Percentiles rank a stretch among this genome's conserved stretches.
phyloP scores from a whole-genome alignment of 768 basidiomycete species.

The Stropharia rugosoannulata region DNA sequence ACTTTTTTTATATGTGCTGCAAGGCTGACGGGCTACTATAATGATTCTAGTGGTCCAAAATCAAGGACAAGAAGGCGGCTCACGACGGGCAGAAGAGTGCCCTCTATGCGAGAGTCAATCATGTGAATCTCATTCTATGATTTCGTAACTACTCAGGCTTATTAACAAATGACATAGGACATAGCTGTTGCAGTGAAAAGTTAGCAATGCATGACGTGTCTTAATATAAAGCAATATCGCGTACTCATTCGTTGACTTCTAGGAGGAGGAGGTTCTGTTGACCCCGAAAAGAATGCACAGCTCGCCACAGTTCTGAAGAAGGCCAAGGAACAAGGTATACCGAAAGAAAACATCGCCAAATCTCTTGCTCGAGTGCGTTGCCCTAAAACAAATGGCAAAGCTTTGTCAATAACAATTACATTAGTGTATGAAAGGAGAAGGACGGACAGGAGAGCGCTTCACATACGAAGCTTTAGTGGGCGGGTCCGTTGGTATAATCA shows the following conservation, averaged over 20 bases:
- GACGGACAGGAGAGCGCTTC: slow-evolving; percentile 43
- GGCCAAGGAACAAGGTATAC: slow-evolving; percentile 57
- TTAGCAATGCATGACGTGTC: slow-evolving; percentile 25
- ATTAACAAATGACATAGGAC: slow-evolving; percentile 40
- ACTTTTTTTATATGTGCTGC: neutral
- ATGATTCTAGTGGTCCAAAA: slow-evolving; percentile 66
- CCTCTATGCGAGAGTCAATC: slow-evolving; percentile 52
- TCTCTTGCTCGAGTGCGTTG: slow-evolving; percentile 51
- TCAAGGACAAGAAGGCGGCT: slow-evolving; percentile 68
- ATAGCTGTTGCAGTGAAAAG: slow-evolving; percentile 60
- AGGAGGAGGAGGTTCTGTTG: slow-evolving; percentile 59
- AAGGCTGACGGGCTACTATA: neutral
- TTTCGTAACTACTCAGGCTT: neutral
- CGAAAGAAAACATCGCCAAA: slow-evolving; percentile 68
- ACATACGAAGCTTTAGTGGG: slow-evolving; percentile 62
- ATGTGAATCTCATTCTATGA: slow-evolving; percentile 38
- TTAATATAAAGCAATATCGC: neutral
- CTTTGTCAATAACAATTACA: neutral
- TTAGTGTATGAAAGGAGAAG: slow-evolving; percentile 50
- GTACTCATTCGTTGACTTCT: neutral
- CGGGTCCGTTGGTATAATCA: slow-evolving; percentile 59
- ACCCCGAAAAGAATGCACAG: slow-evolving; percentile 52
- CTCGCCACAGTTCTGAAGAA: slow-evolving; percentile 55
- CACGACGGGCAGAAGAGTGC: slow-evolving; percentile 60
- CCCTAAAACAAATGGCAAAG: neutral